A percentile compares a stretch with the other conserved stretches of the same genome.
phyloP scores from a whole-genome alignment of 2,329 filamentous ascomycete species.

The Exophiala spinifera region DNA sequence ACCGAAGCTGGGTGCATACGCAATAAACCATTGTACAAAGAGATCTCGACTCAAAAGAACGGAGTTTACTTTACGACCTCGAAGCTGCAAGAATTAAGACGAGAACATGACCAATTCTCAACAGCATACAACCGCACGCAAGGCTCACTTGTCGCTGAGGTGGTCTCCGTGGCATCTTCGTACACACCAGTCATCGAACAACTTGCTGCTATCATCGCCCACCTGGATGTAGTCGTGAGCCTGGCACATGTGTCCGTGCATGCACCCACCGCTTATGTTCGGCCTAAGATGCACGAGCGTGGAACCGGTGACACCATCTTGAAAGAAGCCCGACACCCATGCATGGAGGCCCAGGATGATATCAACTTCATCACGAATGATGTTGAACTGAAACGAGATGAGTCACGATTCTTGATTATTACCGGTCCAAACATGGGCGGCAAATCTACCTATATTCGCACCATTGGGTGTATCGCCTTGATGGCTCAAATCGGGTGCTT shows the following conservation, averaged over 20 bases:
- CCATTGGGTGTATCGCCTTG: constrained; percentile 92
- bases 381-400: constrained; percentile 71
- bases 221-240: constrained; percentile 91
- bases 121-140: constrained; percentile 95
- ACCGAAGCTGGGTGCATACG: constrained; percentile 90
- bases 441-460: constrained; percentile 96
- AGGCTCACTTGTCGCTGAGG: constrained; percentile 83
- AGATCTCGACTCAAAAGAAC: constrained; percentile 98
- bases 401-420: constrained; percentile 90
- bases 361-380: constrained; percentile 99
- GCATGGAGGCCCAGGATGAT: constrained; percentile 98
- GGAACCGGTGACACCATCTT: constrained; percentile 84
- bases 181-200: constrained; percentile 92
- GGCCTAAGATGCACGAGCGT: constrained; percentile 84
- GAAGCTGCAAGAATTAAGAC: constrained; percentile 71
- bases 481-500: constrained; percentile 98
- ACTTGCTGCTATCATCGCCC: constrained; percentile 81
- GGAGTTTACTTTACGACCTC: constrained; percentile 96
- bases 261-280: constrained; percentile 85
- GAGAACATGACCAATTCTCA: constrained; percentile 90
- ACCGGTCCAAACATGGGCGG: constrained; percentile 99
- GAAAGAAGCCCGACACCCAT: constrained; percentile 92
- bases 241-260: constrained; percentile 92
- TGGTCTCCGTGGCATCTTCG: constrained; percentile 87
- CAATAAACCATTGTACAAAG: constrained; percentile 84